Percentiles rank a stretch among this genome's conserved stretches.
Evolutionary conservation across 139 green algal species (phyloP).

Genomic region (Nannochloris sp.): DNA sequence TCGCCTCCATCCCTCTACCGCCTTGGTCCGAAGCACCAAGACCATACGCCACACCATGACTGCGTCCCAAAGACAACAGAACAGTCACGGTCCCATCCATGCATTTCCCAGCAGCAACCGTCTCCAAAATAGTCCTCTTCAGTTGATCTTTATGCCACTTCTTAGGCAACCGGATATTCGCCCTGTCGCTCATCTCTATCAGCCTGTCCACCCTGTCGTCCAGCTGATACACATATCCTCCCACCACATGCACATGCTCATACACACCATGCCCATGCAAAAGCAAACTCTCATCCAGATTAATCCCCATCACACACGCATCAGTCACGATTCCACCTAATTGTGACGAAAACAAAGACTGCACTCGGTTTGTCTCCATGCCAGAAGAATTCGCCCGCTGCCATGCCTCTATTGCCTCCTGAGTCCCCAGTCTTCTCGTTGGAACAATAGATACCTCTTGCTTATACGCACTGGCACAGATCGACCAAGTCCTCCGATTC

Average conservation of each 20-base stretch:
- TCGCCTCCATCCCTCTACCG: constrained; percentile 5
- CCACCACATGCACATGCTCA: constrained; percentile 55
- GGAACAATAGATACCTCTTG: constrained; percentile 2
- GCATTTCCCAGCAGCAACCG: constrained; percentile 51
- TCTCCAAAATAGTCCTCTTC: constrained; percentile 64
- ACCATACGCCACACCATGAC: too few relatives aligned
- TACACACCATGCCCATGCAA: constrained; percentile 77
- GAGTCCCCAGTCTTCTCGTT: constrained; percentile 14
- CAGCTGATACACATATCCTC: constrained; percentile 74
- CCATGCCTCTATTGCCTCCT: constrained; percentile 29
- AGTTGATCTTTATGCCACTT: constrained; percentile 33
- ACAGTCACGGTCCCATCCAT: constrained; percentile 58
- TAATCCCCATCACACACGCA: constrained; percentile 61
- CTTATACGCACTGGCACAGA: too few relatives aligned
- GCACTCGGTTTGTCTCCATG: constrained; percentile 7
- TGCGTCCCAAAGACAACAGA: constrained; percentile 56
- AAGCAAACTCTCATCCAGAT: constrained; percentile 84
- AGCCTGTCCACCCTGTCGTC: constrained; percentile 54
- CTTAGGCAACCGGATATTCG: constrained; percentile 39
- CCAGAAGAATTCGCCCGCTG: constrained; percentile 16
- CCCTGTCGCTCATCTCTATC: constrained; percentile 31
- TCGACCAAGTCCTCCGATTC: too few relatives aligned
- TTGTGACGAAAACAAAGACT: constrained; percentile 67
- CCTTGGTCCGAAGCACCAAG: constrained; percentile 7
- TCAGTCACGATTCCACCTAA: constrained; percentile 75